Percentiles rank a stretch among this genome's conserved stretches.
Evolutionary conservation across 257 asterid genomes (phyloP).

Genomic region (Nicotiana tomentosiformis): DNA sequence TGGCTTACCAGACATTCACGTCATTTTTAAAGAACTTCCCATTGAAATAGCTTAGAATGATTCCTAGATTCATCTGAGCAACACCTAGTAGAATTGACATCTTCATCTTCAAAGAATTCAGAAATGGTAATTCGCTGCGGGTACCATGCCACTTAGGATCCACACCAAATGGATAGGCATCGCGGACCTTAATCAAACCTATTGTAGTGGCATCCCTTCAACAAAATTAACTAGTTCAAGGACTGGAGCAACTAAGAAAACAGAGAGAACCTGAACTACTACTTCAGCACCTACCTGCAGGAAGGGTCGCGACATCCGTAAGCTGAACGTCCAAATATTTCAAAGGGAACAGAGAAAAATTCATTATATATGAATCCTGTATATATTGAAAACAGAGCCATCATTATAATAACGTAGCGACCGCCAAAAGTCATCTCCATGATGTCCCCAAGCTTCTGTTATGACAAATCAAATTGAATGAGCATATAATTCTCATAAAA

Average conservation of each 20-base stretch:
- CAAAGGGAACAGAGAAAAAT: constrained; percentile 61
- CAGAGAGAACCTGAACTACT: background rate
- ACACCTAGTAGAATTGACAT: constrained; percentile 65
- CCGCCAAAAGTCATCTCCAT: constrained; percentile 73
- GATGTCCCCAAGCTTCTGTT: constrained; percentile 66
- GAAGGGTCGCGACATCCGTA: constrained; percentile 51
- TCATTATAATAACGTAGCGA: constrained; percentile 60
- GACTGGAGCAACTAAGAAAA: background rate
- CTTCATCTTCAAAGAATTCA: constrained; percentile 67
- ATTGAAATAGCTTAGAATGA: constrained; percentile 50
- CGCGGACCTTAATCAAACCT: constrained; percentile 45
- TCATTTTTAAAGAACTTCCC: constrained; percentile 44
- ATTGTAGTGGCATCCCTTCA: constrained; percentile 46
- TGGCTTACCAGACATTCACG: constrained; percentile 42
- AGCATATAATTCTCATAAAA: background rate
- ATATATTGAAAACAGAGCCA: constrained; percentile 65
- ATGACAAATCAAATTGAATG: constrained; percentile 6
- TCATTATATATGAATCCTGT: constrained; percentile 58
- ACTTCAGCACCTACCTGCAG: constrained; percentile 45
- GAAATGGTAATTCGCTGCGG: constrained; percentile 64
- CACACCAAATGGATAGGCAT: constrained; percentile 57
- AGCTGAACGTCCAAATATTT: constrained; percentile 54
- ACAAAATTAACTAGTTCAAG: constrained; percentile 8
- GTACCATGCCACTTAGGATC: constrained; percentile 66
- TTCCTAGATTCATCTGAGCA: constrained; percentile 64